Evolutionary conservation across 176 grass and related monocot genomes (phyloP).

Genomic region (Elaeis guineensis): DNA sequence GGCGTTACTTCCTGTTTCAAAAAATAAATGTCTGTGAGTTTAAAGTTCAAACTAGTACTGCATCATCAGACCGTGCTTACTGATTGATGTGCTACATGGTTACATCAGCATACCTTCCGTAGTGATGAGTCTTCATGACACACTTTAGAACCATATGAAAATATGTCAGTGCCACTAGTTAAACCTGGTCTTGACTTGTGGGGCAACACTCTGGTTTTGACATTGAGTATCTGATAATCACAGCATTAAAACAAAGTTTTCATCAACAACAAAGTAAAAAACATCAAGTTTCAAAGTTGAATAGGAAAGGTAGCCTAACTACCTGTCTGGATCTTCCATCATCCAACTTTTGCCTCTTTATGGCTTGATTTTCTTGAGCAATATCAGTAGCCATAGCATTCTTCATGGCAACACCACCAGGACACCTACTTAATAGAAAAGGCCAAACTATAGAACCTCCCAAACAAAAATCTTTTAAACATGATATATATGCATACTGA

Average conservation of each 20-base stretch:
- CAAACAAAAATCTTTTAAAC: too few species aligned
- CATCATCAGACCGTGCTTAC: too few species aligned
- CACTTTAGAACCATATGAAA: slow-evolving; percentile 23
- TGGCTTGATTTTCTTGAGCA: slow-evolving; percentile 67
- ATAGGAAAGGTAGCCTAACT: background rate
- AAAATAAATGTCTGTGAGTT: background rate
- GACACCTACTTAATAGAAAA: background rate
- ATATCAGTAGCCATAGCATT: slow-evolving; percentile 31
- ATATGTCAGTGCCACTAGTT: slow-evolving; percentile 25
- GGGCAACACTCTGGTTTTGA: slow-evolving; percentile 45
- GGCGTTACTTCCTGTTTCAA: slow-evolving; percentile 34
- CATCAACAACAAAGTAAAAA: background rate
- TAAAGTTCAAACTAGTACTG: background rate
- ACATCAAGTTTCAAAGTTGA: background rate
- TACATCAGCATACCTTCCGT: slow-evolving; percentile 40
- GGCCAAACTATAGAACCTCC: too few species aligned
- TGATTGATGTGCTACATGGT: too few species aligned
- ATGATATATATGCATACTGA: background rate
- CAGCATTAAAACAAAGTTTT: slow-evolving; percentile 1
- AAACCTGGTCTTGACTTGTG: slow-evolving; percentile 60
- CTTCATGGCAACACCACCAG: slow-evolving; percentile 17
- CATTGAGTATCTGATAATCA: slow-evolving; percentile 61
- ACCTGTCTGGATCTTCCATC: slow-evolving; percentile 72
- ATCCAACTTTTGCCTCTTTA: slow-evolving; percentile 91
- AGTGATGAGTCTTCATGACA: slow-evolving; percentile 12